These are phyloP conservation scores for Cyclocybe aegerita DNA, from an alignment of 768 basidiomycete genomes.

Conservation along the genomic window DNA sequence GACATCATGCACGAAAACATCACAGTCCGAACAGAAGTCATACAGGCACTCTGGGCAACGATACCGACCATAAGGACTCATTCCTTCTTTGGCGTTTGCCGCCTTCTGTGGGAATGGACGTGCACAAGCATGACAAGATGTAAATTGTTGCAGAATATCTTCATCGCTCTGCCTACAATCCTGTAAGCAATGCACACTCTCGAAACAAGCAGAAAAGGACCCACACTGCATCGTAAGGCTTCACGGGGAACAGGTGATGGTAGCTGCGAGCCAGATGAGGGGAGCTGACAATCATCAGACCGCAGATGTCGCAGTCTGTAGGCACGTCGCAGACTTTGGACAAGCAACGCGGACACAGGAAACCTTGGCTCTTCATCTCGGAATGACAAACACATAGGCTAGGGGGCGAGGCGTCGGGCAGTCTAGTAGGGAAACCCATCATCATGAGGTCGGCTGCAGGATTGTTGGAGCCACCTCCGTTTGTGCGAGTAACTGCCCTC, in stretches of 20 bases:
- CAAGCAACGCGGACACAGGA: constrained; percentile 91
- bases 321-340: constrained; percentile 97
- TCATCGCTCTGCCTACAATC: constrained; percentile 36
- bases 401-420: constrained; percentile 80
- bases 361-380: constrained; percentile 88
- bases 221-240: constrained; percentile 79
- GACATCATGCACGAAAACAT: constrained; percentile 94
- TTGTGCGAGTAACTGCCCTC: constrained; percentile 47
- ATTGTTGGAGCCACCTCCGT: constrained; percentile 44
- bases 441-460: constrained; percentile 91
- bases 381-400: constrained; percentile 94
- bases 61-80: constrained; percentile 87
- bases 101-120: constrained; percentile 57
- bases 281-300: constrained; percentile 96
- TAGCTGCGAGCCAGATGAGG: constrained; percentile 97
- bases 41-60: constrained; percentile 81
- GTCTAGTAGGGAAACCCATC: constrained; percentile 97
- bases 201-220: constrained; percentile 27
- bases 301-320: constrained; percentile 96
- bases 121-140: constrained; percentile 79
- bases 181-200: background rate
- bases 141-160: constrained; percentile 29
- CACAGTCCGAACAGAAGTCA: constrained; percentile 95
- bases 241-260: constrained; percentile 94
- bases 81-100: constrained; percentile 51